Base-by-base conservation (phyloP, 306 rosid species). In the Oemleria cerasiformis region DNA sequence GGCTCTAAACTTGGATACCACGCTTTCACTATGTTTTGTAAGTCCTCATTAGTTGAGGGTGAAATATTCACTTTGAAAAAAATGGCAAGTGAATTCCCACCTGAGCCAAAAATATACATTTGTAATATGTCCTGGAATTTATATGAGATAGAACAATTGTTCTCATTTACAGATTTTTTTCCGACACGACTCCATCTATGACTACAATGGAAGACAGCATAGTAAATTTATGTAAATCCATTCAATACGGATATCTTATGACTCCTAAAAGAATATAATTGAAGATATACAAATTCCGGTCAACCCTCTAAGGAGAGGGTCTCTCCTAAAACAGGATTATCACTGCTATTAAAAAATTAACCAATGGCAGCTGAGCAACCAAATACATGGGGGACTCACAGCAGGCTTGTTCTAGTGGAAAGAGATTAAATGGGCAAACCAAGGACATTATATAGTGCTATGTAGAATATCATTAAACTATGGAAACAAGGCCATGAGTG, bases 11-110 rank as follows among this genome's bases (percentile, higher is more conserved):
- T 74, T 7, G 94, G 89, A 86, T 83, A 79, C 70, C 84, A 73
- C 23, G 34, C 84, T 80, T 80, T 81, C 69, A 94, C 77, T 80
- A 91, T 91, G 65, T 73, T 80, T 72, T 75, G 81, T 83, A 89
- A 69, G 78, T 91, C 98, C 60, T 80, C 83, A 55, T 59, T 79
- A 77, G 63, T 79, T 11, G 94, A 90, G 38, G 90, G 80, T 72
- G 74, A 71, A 82, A 91, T 74, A 84, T 79, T 84, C 82, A 89
- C 92, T 82, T 81, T 87, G 96, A 97, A 94, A 73, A 89, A 85
- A 78, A 75, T 78, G 60, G 95, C 75, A 58, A 79, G 73, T 72
- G 92, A 74, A 82, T 73, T 77, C 34, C 87, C 89, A 72, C 94
- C 97, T 91, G 81, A 60, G 16, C 58, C 75, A 73, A 79, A 73